These are phyloP conservation scores for Dryadomyces quercivorus DNA, from an alignment of 2,329 filamentous ascomycete species.

Conservation along the genomic window DNA sequence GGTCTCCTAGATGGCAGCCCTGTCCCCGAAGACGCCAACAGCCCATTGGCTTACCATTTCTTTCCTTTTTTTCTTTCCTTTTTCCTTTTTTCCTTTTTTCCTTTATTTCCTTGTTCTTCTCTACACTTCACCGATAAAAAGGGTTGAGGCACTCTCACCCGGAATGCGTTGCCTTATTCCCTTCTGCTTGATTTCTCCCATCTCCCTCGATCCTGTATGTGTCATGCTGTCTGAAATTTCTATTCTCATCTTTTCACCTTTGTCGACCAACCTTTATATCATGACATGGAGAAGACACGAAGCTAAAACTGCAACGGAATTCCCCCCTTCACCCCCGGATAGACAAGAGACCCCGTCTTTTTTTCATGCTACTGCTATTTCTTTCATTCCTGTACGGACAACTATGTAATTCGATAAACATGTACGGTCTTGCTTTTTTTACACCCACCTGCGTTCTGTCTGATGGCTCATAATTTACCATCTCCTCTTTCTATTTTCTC, in stretches of 20 bases:
- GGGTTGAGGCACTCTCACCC: background rate
- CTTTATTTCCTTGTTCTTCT: too few species aligned
- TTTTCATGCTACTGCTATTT: background rate
- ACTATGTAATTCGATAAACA: constrained; percentile 8
- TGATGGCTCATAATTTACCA: background rate
- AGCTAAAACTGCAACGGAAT: constrained; percentile 2
- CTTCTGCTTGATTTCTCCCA: background rate
- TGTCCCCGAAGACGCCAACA: background rate
- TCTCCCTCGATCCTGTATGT: background rate
- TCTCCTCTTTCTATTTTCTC: background rate
- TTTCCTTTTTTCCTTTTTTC: background rate
- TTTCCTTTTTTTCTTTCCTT: background rate
- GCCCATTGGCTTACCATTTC: background rate
- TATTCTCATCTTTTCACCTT: background rate
- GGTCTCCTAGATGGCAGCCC: background rate
- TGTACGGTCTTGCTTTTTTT: background rate
- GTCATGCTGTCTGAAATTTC: background rate
- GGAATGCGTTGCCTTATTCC: background rate
- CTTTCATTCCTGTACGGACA: background rate
- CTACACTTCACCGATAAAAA: background rate
- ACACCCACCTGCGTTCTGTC: background rate
- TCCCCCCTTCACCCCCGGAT: constrained; percentile 1
- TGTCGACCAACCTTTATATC: background rate
- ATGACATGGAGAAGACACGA: constrained; percentile 7
- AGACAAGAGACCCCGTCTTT: constrained; percentile 7